Conservation (phyloP, 2,329 filamentous ascomycete species). For the Tolypocladium sp. region DNA sequence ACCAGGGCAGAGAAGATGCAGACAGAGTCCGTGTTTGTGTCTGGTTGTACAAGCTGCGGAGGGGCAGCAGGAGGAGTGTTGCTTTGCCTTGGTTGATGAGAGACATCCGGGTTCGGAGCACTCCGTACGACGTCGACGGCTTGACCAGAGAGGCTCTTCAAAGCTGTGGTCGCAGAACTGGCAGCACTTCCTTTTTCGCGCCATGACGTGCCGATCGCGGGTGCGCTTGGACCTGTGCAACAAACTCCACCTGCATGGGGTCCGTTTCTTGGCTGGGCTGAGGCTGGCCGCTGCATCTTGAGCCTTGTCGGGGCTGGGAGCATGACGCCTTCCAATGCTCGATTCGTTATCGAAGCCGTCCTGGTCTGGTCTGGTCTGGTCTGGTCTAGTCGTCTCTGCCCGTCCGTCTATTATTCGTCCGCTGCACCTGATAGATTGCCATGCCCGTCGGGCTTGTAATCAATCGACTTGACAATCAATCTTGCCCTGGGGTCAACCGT, state of each 20-base stretch:
- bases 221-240: not conserved
- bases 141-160: not conserved
- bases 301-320: not conserved
- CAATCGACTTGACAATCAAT: not conserved
- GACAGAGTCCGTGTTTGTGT: not conserved
- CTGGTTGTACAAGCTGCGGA: not conserved
- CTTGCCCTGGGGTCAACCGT: not conserved
- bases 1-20: not conserved
- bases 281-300: not conserved
- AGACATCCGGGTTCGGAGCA: not conserved
- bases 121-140: not conserved
- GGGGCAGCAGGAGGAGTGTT: no score
- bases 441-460: not conserved
- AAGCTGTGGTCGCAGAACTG: not conserved
- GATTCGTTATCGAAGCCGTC: not conserved
- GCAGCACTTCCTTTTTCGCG: not conserved
- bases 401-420: not conserved
- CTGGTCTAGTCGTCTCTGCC: not conserved
- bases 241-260: not conserved
- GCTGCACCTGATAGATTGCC: not conserved
- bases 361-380: not conserved
- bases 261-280: not conserved
- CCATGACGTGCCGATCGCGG: slow-evolving; percentile 2
- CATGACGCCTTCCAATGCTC: not conserved
- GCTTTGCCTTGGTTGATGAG: not conserved